Evolutionary conservation across 2,329 filamentous ascomycete genomes (phyloP).

Genomic region (Colletotrichum tanaceti): DNA sequence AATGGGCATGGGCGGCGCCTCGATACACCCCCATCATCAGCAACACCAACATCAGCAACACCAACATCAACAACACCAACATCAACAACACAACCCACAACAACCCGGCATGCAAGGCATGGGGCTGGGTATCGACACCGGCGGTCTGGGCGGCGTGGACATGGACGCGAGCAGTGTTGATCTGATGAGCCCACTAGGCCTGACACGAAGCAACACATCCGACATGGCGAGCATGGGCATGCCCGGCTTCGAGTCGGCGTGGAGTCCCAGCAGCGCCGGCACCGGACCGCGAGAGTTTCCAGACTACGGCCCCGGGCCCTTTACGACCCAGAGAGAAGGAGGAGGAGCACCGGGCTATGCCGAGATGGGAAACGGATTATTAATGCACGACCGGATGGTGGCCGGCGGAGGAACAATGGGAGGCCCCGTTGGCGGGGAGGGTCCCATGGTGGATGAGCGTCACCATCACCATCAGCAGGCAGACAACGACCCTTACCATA

Average conservation of each 20-base stretch:
- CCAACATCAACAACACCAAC: no score
- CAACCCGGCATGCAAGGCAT: slow-evolving; percentile 20
- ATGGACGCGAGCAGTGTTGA: slow-evolving; percentile 35
- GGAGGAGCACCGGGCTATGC: slow-evolving; percentile 8
- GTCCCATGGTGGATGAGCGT: slow-evolving; percentile 1
- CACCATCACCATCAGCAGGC: slow-evolving; percentile 27
- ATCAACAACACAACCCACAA: background rate
- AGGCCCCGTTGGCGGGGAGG: slow-evolving; percentile 9
- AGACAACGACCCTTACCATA: slow-evolving; percentile 6
- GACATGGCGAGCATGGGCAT: slow-evolving; percentile 39
- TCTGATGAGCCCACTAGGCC: slow-evolving; percentile 37
- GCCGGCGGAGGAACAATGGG: slow-evolving; percentile 20
- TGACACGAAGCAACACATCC: slow-evolving; percentile 37
- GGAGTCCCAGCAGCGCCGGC: slow-evolving; percentile 37
- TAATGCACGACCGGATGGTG: slow-evolving; percentile 29
- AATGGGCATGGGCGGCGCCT: slow-evolving; percentile 19
- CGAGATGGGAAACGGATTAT: slow-evolving; percentile 13
- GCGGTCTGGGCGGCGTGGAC: slow-evolving; percentile 26
- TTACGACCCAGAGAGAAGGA: slow-evolving; percentile 8
- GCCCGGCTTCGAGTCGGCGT: slow-evolving; percentile 31
- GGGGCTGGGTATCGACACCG: slow-evolving; percentile 26
- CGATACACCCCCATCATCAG: background rate
- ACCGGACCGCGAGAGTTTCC: slow-evolving; percentile 31
- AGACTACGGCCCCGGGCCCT: slow-evolving; percentile 24
- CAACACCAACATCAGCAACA: no score